These are phyloP conservation scores for Acanthamoeba triangularis DNA, from an alignment of 208 protist genomes.

Conservation along the genomic window DNA sequence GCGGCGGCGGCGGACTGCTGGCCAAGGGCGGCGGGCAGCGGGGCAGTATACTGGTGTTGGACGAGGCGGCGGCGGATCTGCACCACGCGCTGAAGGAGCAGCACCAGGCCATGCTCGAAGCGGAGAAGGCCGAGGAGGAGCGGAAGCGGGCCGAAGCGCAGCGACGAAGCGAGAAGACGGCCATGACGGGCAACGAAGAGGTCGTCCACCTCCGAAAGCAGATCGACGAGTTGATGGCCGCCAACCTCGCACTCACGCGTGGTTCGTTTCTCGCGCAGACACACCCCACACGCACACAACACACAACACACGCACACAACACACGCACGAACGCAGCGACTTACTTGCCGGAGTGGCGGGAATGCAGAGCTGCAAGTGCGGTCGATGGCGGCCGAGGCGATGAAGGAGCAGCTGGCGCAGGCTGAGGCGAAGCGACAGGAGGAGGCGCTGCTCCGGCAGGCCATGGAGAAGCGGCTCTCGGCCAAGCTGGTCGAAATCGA, in stretches of 20 bases:
- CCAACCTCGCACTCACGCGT: slow-evolving; percentile 4
- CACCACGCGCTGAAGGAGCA: slow-evolving; percentile 19
- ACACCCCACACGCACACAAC: background rate
- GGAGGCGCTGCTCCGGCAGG: background rate
- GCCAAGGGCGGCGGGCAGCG: background rate
- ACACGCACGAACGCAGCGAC: background rate
- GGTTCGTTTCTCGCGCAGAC: background rate
- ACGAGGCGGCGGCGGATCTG: background rate
- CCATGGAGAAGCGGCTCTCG: slow-evolving; percentile 15
- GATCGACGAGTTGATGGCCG: slow-evolving; percentile 38
- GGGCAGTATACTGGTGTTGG: slow-evolving; percentile 18
- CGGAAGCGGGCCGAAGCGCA: background rate
- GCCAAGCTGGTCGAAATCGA: slow-evolving; percentile 19
- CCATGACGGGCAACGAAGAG: background rate
- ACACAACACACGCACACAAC: too few relatives aligned
- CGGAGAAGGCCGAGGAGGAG: background rate
- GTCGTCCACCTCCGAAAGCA: background rate
- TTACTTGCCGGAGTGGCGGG: background rate
- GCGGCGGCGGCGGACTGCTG: background rate
- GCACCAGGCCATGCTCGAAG: slow-evolving; percentile 38
- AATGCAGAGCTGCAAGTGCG: slow-evolving; percentile 27
- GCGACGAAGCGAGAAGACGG: background rate
- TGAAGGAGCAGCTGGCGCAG: slow-evolving; percentile 16
- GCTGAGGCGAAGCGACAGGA: background rate
- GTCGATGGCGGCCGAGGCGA: background rate